These are phyloP conservation scores for Prunus kanzakura DNA, from an alignment of 306 rosid species.

Conservation along the genomic window DNA sequence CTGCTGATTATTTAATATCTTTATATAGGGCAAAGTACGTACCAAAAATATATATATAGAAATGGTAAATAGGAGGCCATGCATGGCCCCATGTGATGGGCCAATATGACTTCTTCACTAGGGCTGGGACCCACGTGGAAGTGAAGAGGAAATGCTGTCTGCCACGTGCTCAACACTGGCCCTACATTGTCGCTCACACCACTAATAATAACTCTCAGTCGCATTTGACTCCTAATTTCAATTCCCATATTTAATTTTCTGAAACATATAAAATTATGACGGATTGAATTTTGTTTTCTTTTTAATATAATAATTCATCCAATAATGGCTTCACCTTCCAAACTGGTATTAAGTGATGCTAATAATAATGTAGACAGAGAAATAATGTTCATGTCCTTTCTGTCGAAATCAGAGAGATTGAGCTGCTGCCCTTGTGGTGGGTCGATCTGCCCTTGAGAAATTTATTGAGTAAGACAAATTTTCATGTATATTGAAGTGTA, in stretches of 20 bases:
- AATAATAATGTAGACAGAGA: constrained; percentile 36
- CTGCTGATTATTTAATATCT: neutral
- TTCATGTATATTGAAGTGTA: no score
- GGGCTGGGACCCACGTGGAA: constrained; percentile 54
- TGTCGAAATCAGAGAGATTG: constrained; percentile 31
- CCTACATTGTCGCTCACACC: constrained; percentile 69
- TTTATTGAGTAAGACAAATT: no score
- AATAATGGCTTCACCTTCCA: constrained; percentile 43
- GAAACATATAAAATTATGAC: neutral
- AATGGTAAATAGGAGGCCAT: neutral
- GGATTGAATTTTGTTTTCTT: neutral
- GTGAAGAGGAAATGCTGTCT: constrained; percentile 53
- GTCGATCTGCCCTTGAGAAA: neutral
- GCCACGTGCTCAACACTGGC: constrained; percentile 88
- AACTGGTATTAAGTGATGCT: constrained; percentile 26
- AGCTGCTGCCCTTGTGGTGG: neutral
- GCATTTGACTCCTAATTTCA: constrained; percentile 3
- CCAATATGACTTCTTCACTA: constrained; percentile 15
- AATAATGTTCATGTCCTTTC: constrained; percentile 24
- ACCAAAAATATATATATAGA: neutral
- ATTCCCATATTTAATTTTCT: neutral
- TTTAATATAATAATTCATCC: constrained; percentile 11
- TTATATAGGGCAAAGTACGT: neutral
- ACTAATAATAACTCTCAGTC: constrained; percentile 18
- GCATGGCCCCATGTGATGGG: constrained; percentile 62